Conservation (phyloP, 306 rosid genomes). For the Boehmeria nivea region DNA sequence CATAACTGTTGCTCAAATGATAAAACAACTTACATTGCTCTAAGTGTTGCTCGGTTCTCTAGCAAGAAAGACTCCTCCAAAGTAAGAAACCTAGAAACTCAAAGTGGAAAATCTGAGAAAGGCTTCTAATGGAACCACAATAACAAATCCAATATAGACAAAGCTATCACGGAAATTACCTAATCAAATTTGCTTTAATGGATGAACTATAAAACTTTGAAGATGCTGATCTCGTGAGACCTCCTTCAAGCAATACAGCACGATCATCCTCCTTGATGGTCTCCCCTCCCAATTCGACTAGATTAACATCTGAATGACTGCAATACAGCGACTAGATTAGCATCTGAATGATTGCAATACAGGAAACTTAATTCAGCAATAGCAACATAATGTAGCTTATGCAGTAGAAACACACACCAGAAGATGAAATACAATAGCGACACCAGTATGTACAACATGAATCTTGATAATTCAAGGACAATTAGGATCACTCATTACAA, state of each 20-base stretch:
- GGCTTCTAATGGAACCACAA: constrained; percentile 14
- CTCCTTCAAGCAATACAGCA: constrained; percentile 81
- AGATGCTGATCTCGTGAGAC: constrained; percentile 79
- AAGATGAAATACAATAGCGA: too few species aligned
- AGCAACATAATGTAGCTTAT: too few species aligned
- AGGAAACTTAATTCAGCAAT: constrained; percentile 13
- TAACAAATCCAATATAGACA: constrained; percentile 17
- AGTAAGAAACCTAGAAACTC: constrained; percentile 66
- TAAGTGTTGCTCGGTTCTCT: constrained; percentile 71
- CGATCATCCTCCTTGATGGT: constrained; percentile 74
- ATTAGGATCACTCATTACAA: too few species aligned
- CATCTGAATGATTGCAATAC: constrained; percentile 22
- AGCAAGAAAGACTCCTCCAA: constrained; percentile 88
- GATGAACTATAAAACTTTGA: constrained; percentile 51
- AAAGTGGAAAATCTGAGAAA: constrained; percentile 28
- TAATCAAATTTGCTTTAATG: constrained; percentile 68
- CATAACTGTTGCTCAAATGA: constrained; percentile 6
- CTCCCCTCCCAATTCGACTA: constrained; percentile 80
- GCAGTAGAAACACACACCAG: too few species aligned
- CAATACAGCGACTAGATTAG: constrained; percentile 48
- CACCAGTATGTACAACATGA: too few species aligned
- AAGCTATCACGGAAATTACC: constrained; percentile 41
- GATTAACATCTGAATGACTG: constrained; percentile 86
- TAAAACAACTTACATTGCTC: constrained; percentile 77
- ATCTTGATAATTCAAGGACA: too few species aligned